Base-by-base conservation (phyloP, 768 basidiomycete species). In the Lentinula lateritia region DNA sequence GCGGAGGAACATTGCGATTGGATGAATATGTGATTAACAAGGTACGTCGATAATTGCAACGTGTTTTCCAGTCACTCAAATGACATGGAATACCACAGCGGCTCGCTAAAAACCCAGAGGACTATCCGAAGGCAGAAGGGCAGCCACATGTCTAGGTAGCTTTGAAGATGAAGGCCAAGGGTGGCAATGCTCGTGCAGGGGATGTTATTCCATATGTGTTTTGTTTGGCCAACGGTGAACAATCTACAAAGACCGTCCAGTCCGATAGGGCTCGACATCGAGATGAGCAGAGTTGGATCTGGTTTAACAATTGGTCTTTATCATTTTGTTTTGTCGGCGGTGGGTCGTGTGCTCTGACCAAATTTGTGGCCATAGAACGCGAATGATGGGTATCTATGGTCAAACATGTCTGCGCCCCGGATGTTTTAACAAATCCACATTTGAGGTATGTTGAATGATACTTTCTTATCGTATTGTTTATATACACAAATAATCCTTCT, bases 61-160 rank as follows among this genome's bases (percentile, higher is more conserved):
- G 23, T 23, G 23, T 66, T 34, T 50, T 60, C 15, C 52, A 9
- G 39, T 18, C 23, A 10, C 8, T 39, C 12, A 16, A 23, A 23
- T 12, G 45, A 41, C 35, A 53, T 35, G 12, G 35, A 55, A 15
- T 41, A 15, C 12, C 20, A 23, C 69, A 97, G 94, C 90, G 97
- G 58, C 80, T 99, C 60, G 93, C 97, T 13, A 98, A 98, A 78
- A 93, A 93, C 64, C 96, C 96, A 0, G 92, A 96, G 67, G 95
- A 97, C 68, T 99, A 98, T 70, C 95, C 96, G 0, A 96, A 98
- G 70, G 90, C 86, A 7, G 98, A 98, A 74, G 87, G 80, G 42
- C 95, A 95, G 67, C 97, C 97, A 1, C 97, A 99, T 68, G 96
- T 98, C 1, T 95, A 97, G 68, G 97, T 99, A 16, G 96, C 95